Conservation (phyloP, 768 basidiomycete species). For the Calocybe cyanea region DNA sequence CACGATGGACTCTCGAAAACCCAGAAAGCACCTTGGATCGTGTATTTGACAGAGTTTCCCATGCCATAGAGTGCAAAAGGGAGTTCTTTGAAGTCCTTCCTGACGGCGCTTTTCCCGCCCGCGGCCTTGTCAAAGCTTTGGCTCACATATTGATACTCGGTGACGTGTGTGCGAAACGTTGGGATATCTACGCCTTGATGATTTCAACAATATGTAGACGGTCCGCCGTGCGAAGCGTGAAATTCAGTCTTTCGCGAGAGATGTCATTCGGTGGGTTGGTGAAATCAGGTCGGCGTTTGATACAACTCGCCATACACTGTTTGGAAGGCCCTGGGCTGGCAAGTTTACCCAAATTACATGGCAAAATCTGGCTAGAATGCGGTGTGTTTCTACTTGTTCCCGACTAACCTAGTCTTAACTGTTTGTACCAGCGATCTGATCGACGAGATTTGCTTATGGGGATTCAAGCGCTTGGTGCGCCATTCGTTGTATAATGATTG, state of each 20-base stretch:
- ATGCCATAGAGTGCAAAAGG: slow-evolving; percentile 3
- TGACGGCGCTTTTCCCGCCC: slow-evolving; percentile 14
- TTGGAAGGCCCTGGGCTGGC: background rate
- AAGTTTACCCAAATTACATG: slow-evolving; percentile 3
- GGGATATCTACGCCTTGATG: background rate
- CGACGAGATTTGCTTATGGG: slow-evolving; percentile 12
- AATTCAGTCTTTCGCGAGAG: slow-evolving; percentile 3
- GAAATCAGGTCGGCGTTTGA: slow-evolving; percentile 1
- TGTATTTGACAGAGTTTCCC: background rate
- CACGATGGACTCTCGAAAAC: background rate
- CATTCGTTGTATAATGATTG: background rate
- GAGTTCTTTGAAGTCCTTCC: slow-evolving; percentile 14
- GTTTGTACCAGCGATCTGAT: slow-evolving; percentile 7
- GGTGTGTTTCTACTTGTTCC: background rate
- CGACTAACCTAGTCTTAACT: background rate
- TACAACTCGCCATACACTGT: background rate
- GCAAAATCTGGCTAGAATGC: slow-evolving; percentile 7
- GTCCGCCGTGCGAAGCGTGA: background rate
- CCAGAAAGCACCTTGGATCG: slow-evolving; percentile 1
- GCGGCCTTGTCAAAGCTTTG: slow-evolving; percentile 14
- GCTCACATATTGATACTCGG: slow-evolving; percentile 12
- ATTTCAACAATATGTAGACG: background rate
- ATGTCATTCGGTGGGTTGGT: slow-evolving; percentile 5
- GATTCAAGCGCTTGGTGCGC: slow-evolving; percentile 1
- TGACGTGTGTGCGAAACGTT: slow-evolving; percentile 1